Percentiles rank a stretch among this genome's conserved stretches.
Conservation (phyloP, 495 filamentous ascomycete genomes). For the Lepraria neglecta region DNA sequence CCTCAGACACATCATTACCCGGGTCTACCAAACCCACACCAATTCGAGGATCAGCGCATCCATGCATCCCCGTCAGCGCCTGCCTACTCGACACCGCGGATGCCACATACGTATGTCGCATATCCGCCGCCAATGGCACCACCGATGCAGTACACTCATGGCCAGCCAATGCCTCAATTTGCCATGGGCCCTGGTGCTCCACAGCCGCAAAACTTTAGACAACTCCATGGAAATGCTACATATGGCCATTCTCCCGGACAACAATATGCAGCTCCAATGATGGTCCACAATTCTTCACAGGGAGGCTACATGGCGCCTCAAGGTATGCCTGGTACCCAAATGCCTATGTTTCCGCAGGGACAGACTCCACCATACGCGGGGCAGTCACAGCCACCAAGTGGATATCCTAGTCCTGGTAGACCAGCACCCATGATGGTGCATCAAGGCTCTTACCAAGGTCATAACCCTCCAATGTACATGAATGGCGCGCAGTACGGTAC, state of each 20-base stretch:
- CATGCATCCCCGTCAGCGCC: constrained; percentile 72
- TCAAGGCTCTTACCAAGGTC: constrained; percentile 68
- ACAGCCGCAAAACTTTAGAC: constrained; percentile 39
- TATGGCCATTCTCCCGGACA: constrained; percentile 59
- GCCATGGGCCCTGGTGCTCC: constrained; percentile 61
- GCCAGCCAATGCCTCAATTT: constrained; percentile 65
- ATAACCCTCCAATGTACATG: constrained; percentile 59
- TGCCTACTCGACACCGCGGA: constrained; percentile 70
- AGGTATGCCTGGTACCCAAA: constrained; percentile 56
- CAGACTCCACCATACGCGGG: constrained; percentile 57
- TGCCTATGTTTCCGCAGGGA: constrained; percentile 68
- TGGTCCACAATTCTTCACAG: constrained; percentile 68
- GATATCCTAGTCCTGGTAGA: constrained; percentile 77
- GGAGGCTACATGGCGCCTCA: constrained; percentile 50
- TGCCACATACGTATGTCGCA: constrained; percentile 60
- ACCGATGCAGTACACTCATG: constrained; percentile 60
- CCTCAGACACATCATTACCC: constrained; percentile 57
- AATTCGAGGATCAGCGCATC: constrained; percentile 79
- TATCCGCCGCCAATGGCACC: constrained; percentile 66
- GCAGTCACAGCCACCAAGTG: constrained; percentile 62
- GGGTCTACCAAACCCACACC: constrained; percentile 57
- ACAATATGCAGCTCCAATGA: constrained; percentile 66
- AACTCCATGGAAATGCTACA: constrained; percentile 50
- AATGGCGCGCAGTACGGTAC: constrained; percentile 61
- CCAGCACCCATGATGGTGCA: constrained; percentile 79